phyloP scores from a whole-genome alignment of 2,329 filamentous ascomycete species.

The Neonectria hederae region DNA sequence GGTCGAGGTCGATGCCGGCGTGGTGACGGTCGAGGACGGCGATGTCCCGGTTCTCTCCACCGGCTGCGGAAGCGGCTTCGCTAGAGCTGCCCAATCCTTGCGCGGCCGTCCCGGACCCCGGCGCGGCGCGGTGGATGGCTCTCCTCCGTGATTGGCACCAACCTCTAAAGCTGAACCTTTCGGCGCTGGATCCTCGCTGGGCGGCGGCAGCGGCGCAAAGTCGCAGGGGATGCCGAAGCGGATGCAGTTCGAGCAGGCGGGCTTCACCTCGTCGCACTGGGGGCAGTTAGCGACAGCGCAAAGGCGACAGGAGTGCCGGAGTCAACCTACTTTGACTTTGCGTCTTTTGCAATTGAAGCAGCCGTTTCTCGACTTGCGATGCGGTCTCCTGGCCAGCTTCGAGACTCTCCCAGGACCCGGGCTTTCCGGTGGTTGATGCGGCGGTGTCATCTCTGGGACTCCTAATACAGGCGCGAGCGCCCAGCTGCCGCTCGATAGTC shows the following conservation, averaged over 20 bases:
- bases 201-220: slow-evolving; percentile 35
- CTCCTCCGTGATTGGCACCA: slow-evolving; percentile 26
- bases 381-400: slow-evolving; percentile 42
- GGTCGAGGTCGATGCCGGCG: slow-evolving; percentile 36
- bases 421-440: slow-evolving; percentile 37
- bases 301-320: not conserved
- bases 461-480: slow-evolving; percentile 12
- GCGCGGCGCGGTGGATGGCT: slow-evolving; percentile 32
- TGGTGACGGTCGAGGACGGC: slow-evolving; percentile 35
- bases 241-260: slow-evolving; percentile 45
- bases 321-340: slow-evolving; percentile 43
- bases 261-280: slow-evolving; percentile 47
- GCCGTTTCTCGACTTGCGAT: slow-evolving; percentile 45
- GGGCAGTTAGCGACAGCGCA: slow-evolving; percentile 3
- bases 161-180: slow-evolving; percentile 29
- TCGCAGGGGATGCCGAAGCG: slow-evolving; percentile 45
- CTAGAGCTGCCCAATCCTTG: slow-evolving; percentile 44
- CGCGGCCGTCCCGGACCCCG: slow-evolving; percentile 44
- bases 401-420: slow-evolving; percentile 39
- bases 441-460: slow-evolving; percentile 35
- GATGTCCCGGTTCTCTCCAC: slow-evolving; percentile 37
- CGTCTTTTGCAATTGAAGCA: slow-evolving; percentile 46
- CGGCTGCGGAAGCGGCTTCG: slow-evolving; percentile 29
- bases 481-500: slow-evolving; percentile 3
- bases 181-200: slow-evolving; percentile 31